Evolutionary conservation across 495 filamentous ascomycete species (phyloP), one percentile per base, ranked within the genome.

Genomic region (Aspergillus affinis): DNA sequence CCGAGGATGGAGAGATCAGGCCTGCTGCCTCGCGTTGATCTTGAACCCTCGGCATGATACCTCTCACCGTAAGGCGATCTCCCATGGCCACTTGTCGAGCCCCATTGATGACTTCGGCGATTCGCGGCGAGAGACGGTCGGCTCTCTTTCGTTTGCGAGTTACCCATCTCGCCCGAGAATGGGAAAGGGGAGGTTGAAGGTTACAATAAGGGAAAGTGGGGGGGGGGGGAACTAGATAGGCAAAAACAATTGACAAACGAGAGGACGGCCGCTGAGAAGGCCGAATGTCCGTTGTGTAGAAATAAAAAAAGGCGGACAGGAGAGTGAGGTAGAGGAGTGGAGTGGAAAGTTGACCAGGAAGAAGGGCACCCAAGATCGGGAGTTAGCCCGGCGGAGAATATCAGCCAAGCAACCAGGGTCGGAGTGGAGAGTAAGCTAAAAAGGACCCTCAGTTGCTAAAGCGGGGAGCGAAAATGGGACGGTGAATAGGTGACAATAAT

Each of bases 101-200:
- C 69, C 61, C 71, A 75, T 69, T 76, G 74, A 36, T 73, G 67
- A 54, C 64, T 71, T 52, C 74, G 73, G 50, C 65, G 69, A 49
- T 62, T 60, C 17, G 66, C 64, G 29, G 69, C 55, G 26, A 68
- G 59, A 60, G 75, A 64, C 48, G 76, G 65, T 53, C 83, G 78
- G 48, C 79, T 73, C 68, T 86, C 84, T 71, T 85, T 87, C 19
- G 83, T 84, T 61, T 85, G 79, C 27, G 81, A 80, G 60, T 86
- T 86, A 26, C 84, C 84, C 85, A 86, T 86, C 18, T 61, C 69
- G 29, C 50, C 17, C 47, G n/a, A 45, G 20, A 52, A 18, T 21
- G 49, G 52, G 55, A 26, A 10, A 21, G 44, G 27, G 48, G 49
- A 57, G 48, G 23, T 30, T 26, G 21, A n/a, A 48, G 27, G 61